These are phyloP conservation scores for Trametes pubescens DNA, from an alignment of 1,284 basidiomycete species.

Conservation along the genomic window DNA sequence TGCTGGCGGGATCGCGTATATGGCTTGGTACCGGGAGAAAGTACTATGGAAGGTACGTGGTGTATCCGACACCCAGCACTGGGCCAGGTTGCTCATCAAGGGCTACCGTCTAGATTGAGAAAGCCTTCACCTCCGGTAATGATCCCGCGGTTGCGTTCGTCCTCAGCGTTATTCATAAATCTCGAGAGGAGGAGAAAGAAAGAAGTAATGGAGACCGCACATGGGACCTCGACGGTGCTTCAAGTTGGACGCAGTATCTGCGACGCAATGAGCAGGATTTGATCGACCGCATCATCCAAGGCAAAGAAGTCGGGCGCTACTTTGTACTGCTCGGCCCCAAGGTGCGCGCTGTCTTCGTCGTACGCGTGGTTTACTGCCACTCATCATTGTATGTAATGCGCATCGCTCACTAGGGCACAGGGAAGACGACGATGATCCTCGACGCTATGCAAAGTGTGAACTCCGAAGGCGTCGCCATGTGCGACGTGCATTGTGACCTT, in stretches of 20 bases:
- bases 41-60: conserved; percentile 72
- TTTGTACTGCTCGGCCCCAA: conserved; percentile 82
- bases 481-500: conserved; percentile 71
- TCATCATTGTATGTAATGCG: conserved; percentile 7
- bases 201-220: conserved; percentile 45
- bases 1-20: conserved; percentile 74
- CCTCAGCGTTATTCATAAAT: conserved; percentile 48
- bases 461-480: conserved; percentile 71
- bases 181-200: conserved; percentile 28
- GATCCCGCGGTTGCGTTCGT: conserved; percentile 84
- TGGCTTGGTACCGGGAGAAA: conserved; percentile 82
- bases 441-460: conserved; percentile 79
- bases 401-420: conserved; percentile 53
- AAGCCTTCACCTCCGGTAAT: conserved; percentile 72
- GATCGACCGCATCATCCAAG: conserved; percentile 81
- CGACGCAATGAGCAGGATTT: conserved; percentile 75
- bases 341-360: conserved; percentile 45
- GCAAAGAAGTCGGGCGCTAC: conserved; percentile 75
- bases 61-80: too few species aligned
- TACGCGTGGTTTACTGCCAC: neutral
- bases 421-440: conserved; percentile 84
- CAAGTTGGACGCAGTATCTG: conserved; percentile 63
- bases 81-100: neutral
- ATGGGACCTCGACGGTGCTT: conserved; percentile 47
- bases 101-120: conserved; percentile 57